phyloP scores from a whole-genome alignment of 305 asterid genomes.

The Rubia occidens region DNA sequence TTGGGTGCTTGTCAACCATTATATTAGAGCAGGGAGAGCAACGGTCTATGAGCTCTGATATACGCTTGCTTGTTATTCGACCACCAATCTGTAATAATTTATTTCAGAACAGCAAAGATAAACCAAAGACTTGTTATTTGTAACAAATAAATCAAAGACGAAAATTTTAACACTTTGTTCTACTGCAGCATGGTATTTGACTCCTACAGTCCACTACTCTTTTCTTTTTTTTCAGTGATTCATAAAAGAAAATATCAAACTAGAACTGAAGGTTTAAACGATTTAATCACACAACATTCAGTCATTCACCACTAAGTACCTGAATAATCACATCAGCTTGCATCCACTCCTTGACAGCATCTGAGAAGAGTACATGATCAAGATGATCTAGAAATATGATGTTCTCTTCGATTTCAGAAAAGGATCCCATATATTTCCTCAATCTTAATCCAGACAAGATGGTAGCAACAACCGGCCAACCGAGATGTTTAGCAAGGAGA shows the following conservation, averaged over 20 bases:
- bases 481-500: conserved; percentile 77
- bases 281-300: neutral
- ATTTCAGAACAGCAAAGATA: conserved; percentile 7
- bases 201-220: neutral
- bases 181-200: neutral
- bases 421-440: conserved; percentile 64
- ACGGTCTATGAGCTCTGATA: conserved; percentile 67
- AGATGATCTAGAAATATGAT: conserved; percentile 78
- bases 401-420: conserved; percentile 44
- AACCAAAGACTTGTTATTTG: neutral
- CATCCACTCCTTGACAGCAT: conserved; percentile 57
- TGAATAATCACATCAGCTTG: conserved; percentile 78
- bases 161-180: neutral
- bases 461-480: conserved; percentile 85
- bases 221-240: neutral
- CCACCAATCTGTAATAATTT: conserved; percentile 73
- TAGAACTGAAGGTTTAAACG: neutral
- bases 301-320: conserved; percentile 33
- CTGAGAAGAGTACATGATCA: conserved; percentile 81
- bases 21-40: conserved; percentile 65
- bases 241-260: neutral
- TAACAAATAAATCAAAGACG: neutral
- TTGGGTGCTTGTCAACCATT: conserved; percentile 88
- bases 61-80: conserved; percentile 77
- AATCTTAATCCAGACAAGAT: conserved; percentile 82